Evolutionary conservation across 805 yeast species (phyloP), one percentile per base, ranked within the genome.

Genomic region (Candida verbasci): DNA sequence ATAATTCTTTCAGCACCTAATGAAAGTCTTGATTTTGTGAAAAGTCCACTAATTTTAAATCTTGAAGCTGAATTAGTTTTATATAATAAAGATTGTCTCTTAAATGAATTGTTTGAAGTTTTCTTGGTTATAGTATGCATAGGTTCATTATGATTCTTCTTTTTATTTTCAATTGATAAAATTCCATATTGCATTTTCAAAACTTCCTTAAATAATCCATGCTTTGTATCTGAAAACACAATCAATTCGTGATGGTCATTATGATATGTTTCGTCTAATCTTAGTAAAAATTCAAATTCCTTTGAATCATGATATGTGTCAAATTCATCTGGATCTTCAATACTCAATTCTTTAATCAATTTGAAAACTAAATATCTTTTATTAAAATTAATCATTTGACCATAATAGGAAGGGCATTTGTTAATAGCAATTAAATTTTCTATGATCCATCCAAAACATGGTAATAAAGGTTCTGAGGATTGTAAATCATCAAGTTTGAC

Each of bases 371-470:
- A 49, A 43, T 65, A 65, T 24, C 70, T 49, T 61, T 91, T 91
- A 58, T 87, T 95, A 58, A 89, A 91, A 52, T 91, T 89, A 48
- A 89, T 77, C 42, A 82, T 62, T 23, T 71, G 66, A 28, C 72
- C 68, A 35, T 82, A 75, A 77, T 79, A 84, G 49, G 83, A 85
- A 14, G 96, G 95, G 35, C 87, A 80, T 36, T 48, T 58, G 42
- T 62, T 63, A 9, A 60, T 48, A 50, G 86, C 95, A 37, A 88
- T 54, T 44, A 91, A 62, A 42, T 94, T 78, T 48, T 84, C 91
- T 17, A 83, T 66, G 34, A 87, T 68, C 97, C 97, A 91, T 9
- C 97, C 97, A 41, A 87, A 76, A 51, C 96, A 89, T 2, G 95
- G 93, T 5, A 87, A 76, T 34, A 86, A 61, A 0, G 80, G 70